Evolutionary conservation across 441 rosid species (phyloP), one percentile per base, ranked within the genome.

Genomic region (Populus trichocarpa): DNA sequence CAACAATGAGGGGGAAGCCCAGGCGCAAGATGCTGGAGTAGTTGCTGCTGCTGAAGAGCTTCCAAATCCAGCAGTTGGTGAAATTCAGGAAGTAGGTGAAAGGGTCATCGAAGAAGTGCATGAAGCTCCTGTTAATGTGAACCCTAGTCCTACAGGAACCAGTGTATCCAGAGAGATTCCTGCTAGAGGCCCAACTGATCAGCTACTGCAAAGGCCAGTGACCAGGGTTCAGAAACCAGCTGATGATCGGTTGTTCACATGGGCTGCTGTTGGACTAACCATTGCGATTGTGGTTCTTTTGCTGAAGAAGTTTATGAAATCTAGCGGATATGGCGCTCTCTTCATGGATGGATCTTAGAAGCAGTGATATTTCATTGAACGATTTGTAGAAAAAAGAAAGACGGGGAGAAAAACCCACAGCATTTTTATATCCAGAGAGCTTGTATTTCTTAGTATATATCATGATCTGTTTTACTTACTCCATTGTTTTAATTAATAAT

Each of bases 251-350:
- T 38, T 95, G 69, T 89, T 93, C 82, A 91, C 98, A 0, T 86
- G 82, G 98, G 97, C 98, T 6, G 95, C 95, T 0, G 90, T 92
- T 50, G 99, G 96, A 73, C 97, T 96, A 35, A 85, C 94, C 28
- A 74, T 96, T 16, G 98, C 98, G 25, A 95, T 95, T 75, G 68
- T 93, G 85, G 94, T 86, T 84, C 98, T 95, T 81, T 82, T 95
- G 78, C 84, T 95, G 82, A 93, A 92, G 89, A 96, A 96, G 87
- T 90, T 90, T 75, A 85, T 92, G 87, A 88, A 93, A 84, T 86
- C 97, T 59, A 86, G 87, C 64, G 95, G 96, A 72, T 89, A 88
- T 66, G 95, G 94, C 71, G 85, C 98, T 59, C 83, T 92, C 70
- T 88, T 93, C 87, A 89, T 91, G 92, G 94, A 90, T 82, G 90